Percentiles rank a stretch among this genome's conserved stretches.
phyloP scores from a whole-genome alignment of 2,329 filamentous ascomycete species.

The Trichoderma koningii region DNA sequence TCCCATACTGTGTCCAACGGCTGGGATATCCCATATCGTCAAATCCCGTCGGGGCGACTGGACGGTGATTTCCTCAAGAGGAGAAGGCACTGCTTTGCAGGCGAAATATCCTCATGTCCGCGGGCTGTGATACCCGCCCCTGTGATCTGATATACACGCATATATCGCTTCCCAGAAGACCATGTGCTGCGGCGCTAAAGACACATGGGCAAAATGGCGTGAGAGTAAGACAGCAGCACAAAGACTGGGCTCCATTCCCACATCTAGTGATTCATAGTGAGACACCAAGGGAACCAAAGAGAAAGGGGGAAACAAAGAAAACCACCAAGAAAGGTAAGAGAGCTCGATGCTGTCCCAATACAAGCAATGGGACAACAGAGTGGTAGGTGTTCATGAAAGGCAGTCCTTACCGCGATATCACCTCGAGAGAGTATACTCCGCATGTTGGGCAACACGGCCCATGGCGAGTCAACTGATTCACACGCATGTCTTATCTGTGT shows the following conservation, averaged over 20 bases:
- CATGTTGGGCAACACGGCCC: too few relatives aligned
- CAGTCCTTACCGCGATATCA: background rate
- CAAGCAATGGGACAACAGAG: background rate
- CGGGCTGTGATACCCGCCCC: background rate
- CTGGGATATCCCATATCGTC: background rate
- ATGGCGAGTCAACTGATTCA: background rate
- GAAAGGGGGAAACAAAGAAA: background rate
- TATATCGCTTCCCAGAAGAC: background rate
- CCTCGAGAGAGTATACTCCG: background rate
- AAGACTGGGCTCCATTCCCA: background rate
- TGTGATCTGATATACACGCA: background rate
- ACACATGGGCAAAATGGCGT: slow-evolving; percentile 20
- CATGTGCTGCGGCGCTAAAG: slow-evolving; percentile 25
- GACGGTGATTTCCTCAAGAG: background rate
- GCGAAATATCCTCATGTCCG: background rate
- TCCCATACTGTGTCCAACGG: background rate
- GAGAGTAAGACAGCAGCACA: slow-evolving; percentile 16
- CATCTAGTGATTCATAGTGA: slow-evolving; percentile 17
- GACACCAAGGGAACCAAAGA: background rate
- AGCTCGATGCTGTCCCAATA: too few relatives aligned
- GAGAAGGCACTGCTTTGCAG: background rate
- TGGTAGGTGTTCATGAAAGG: too few relatives aligned
- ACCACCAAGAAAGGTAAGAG: background rate
- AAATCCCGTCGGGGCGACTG: too few relatives aligned
- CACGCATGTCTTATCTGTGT: background rate